Conservation (phyloP, 306 rosid genomes). For the Sophora flavescens region DNA sequence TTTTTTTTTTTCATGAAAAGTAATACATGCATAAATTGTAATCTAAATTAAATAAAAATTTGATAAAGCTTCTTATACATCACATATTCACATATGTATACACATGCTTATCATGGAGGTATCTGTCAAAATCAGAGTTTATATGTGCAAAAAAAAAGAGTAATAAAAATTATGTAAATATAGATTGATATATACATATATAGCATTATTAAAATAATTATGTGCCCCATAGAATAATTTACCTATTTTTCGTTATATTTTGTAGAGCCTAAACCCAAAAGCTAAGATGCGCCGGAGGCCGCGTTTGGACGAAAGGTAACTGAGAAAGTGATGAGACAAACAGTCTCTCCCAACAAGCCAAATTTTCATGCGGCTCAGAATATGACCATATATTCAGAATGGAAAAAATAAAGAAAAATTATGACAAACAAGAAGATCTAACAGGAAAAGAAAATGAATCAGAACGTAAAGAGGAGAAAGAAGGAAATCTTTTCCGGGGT, state of each 20-base stretch:
- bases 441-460: slow-evolving; percentile 3
- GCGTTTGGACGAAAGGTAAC: slow-evolving; percentile 44
- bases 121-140: no score
- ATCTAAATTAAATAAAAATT: no score
- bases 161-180: no score
- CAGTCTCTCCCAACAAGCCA: slow-evolving; percentile 40
- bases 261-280: slow-evolving; percentile 4
- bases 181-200: no score
- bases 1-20: no score
- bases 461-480: slow-evolving; percentile 17
- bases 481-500: slow-evolving; percentile 30
- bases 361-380: slow-evolving; percentile 39
- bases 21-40: neutral
- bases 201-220: no score
- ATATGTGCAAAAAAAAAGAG: no score
- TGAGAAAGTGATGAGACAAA: slow-evolving; percentile 62
- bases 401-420: slow-evolving; percentile 34
- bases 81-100: no score
- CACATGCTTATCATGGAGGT: no score
- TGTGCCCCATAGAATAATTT: neutral
- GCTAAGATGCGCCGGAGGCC: slow-evolving; percentile 46
- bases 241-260: neutral
- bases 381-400: no score
- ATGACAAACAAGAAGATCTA: slow-evolving; percentile 42
- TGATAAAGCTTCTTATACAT: no score